A percentile compares a stretch with the other conserved stretches of the same genome.
phyloP scores from a whole-genome alignment of 2,329 filamentous ascomycete species.

The Curvularia sp. region DNA sequence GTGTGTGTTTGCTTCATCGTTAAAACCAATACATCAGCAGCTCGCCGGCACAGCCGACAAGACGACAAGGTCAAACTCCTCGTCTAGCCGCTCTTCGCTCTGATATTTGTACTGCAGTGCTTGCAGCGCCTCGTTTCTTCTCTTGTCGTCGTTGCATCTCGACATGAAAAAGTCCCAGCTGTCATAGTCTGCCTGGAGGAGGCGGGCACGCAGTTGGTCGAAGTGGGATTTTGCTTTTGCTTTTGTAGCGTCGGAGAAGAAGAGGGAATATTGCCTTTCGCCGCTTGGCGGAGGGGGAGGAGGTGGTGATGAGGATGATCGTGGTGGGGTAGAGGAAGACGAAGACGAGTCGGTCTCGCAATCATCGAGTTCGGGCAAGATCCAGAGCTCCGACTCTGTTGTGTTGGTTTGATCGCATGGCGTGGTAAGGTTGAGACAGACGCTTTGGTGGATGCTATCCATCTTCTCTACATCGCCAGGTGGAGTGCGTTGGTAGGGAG shows the following conservation, averaged over 20 bases:
- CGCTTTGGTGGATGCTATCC: slow-evolving; percentile 34
- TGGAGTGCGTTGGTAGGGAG: slow-evolving; percentile 21
- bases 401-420: slow-evolving; percentile 5
- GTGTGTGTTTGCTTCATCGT: background rate
- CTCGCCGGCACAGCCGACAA: slow-evolving; percentile 21
- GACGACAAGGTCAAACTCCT: slow-evolving; percentile 48
- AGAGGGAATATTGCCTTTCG: slow-evolving; percentile 24
- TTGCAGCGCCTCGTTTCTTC: slow-evolving; percentile 10
- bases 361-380: slow-evolving; percentile 43
- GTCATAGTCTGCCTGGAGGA: slow-evolving; percentile 37
- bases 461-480: slow-evolving; percentile 12
- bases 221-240: slow-evolving; percentile 41
- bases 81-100: slow-evolving; percentile 42
- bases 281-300: background rate
- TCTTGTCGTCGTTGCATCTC: slow-evolving; percentile 34
- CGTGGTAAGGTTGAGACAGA: slow-evolving; percentile 32
- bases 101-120: slow-evolving; percentile 6
- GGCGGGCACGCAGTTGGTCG: slow-evolving; percentile 35
- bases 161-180: slow-evolving; percentile 47
- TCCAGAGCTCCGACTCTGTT: slow-evolving; percentile 41
- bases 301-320: background rate
- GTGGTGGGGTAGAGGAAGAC: background rate
- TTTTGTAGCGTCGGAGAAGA: slow-evolving; percentile 31
- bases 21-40: background rate
- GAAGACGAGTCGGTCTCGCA: slow-evolving; percentile 32